phyloP scores from a whole-genome alignment of 495 filamentous ascomycete species.

The Xylaria intraflava region DNA sequence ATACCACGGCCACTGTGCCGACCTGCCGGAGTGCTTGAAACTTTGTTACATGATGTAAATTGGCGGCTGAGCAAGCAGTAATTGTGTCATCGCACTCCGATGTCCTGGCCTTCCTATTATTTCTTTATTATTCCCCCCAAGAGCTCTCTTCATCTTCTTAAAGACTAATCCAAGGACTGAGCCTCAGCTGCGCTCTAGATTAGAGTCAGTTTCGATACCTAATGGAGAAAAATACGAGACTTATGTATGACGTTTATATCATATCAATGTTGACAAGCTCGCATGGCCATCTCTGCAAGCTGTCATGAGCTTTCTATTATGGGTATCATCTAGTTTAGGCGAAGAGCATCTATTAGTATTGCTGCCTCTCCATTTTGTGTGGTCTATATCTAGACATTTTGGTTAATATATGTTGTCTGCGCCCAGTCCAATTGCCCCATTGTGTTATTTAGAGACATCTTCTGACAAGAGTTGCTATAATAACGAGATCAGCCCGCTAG shows the following conservation, averaged over 20 bases:
- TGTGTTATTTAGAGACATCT: background rate
- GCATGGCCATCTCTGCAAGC: constrained; percentile 5
- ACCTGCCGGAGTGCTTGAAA: constrained; percentile 12
- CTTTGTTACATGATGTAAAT: constrained; percentile 20
- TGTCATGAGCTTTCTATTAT: constrained; percentile 3
- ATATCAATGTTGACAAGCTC: constrained; percentile 6
- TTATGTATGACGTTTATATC: too few relatives aligned
- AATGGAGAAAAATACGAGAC: constrained; percentile 35
- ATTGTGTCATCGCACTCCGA: constrained; percentile 24
- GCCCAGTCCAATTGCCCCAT: background rate
- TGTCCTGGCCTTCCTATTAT: constrained; percentile 29
- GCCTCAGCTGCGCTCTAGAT: constrained; percentile 33
- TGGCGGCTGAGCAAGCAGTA: constrained; percentile 27
- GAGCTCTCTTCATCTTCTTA: constrained; percentile 27
- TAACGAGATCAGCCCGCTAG: background rate
- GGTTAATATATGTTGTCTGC: background rate
- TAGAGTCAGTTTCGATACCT: constrained; percentile 44
- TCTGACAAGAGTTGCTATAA: background rate
- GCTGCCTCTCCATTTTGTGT: background rate
- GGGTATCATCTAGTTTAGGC: constrained; percentile 7
- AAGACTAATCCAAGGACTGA: constrained; percentile 32
- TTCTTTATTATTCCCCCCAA: constrained; percentile 34
- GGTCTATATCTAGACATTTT: background rate
- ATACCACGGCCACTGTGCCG: constrained; percentile 16
- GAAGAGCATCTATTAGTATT: background rate